Conservation (phyloP, 2,329 filamentous ascomycete species). For the Nemania sp. region DNA sequence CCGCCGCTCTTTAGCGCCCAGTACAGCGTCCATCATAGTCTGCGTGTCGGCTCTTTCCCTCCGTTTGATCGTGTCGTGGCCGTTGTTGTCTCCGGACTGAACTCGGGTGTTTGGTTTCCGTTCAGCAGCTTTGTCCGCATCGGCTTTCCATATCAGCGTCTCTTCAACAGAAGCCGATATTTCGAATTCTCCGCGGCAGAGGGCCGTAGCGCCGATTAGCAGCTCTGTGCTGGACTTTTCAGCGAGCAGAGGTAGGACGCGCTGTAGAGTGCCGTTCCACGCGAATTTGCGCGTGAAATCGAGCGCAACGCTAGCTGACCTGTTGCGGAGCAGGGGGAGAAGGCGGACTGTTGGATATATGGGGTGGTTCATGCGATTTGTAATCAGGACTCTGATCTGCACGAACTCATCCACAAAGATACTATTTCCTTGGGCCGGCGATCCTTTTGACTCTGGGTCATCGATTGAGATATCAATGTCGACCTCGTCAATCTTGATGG, state of each 20-base stretch:
- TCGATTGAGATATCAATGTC: slow-evolving; percentile 65
- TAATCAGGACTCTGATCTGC: slow-evolving; percentile 70
- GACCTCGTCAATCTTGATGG: slow-evolving; percentile 78
- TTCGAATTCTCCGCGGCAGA: slow-evolving; percentile 83
- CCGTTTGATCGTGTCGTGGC: slow-evolving; percentile 29
- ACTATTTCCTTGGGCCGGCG: slow-evolving; percentile 22
- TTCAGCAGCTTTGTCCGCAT: not conserved
- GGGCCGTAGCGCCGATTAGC: slow-evolving; percentile 69
- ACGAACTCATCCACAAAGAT: slow-evolving; percentile 65
- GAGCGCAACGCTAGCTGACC: slow-evolving; percentile 71
- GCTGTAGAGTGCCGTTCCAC: slow-evolving; percentile 84
- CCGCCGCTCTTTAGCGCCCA: slow-evolving; percentile 62
- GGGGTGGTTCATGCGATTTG: slow-evolving; percentile 69
- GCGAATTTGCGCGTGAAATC: slow-evolving; percentile 81
- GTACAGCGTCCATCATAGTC: slow-evolving; percentile 59
- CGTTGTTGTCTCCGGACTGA: not conserved
- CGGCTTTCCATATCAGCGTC: slow-evolving; percentile 56
- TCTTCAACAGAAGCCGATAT: slow-evolving; percentile 82
- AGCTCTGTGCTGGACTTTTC: slow-evolving; percentile 63
- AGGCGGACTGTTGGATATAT: slow-evolving; percentile 75
- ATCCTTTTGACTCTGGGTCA: slow-evolving; percentile 14
- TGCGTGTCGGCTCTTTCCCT: slow-evolving; percentile 54
- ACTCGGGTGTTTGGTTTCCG: not conserved
- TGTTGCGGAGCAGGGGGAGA: slow-evolving; percentile 74
- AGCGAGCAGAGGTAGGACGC: slow-evolving; percentile 64